Conservation (phyloP, 108 stramenopile genomes). For the Mayamaea pseudoterrestris region DNA sequence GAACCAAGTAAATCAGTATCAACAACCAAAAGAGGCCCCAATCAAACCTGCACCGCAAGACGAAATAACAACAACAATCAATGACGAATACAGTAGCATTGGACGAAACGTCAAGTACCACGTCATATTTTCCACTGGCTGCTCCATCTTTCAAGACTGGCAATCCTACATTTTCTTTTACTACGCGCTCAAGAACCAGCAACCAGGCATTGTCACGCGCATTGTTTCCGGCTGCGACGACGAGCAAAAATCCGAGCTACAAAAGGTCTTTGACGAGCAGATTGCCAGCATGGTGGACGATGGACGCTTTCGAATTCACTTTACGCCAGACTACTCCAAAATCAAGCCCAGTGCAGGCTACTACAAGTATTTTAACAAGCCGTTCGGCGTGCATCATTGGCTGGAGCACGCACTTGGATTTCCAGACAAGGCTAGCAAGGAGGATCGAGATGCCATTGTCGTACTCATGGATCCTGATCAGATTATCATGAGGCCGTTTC, state of each 20-base stretch:
- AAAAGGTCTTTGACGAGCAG: constrained; percentile 15
- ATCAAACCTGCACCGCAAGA: no score
- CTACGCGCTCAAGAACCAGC: constrained; percentile 37
- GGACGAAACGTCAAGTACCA: constrained; percentile 46
- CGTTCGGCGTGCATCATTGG: constrained; percentile 45
- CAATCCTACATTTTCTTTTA: constrained; percentile 74
- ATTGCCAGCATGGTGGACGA: constrained; percentile 18
- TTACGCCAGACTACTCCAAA: constrained; percentile 31
- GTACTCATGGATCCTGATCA: constrained; percentile 48
- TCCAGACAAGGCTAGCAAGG: constrained; percentile 1
- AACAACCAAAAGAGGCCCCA: no score
- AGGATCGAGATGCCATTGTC: constrained; percentile 28
- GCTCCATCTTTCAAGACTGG: constrained; percentile 71
- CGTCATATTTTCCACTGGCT: constrained; percentile 74
- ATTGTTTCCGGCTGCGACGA: constrained; percentile 63
- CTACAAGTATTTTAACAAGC: constrained; percentile 71
- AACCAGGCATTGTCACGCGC: constrained; percentile 69
- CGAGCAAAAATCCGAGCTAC: constrained; percentile 3
- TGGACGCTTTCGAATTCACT: constrained; percentile 44
- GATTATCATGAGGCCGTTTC: constrained; percentile 36
- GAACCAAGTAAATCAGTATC: no score
- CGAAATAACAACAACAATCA: no score
- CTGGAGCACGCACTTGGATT: constrained; percentile 30
- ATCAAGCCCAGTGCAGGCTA: background rate
- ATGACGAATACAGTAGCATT: no score